Percentiles rank a stretch among this genome's conserved stretches.
phyloP scores from a whole-genome alignment of 495 filamentous ascomycete species.

The Podospora comata region DNA sequence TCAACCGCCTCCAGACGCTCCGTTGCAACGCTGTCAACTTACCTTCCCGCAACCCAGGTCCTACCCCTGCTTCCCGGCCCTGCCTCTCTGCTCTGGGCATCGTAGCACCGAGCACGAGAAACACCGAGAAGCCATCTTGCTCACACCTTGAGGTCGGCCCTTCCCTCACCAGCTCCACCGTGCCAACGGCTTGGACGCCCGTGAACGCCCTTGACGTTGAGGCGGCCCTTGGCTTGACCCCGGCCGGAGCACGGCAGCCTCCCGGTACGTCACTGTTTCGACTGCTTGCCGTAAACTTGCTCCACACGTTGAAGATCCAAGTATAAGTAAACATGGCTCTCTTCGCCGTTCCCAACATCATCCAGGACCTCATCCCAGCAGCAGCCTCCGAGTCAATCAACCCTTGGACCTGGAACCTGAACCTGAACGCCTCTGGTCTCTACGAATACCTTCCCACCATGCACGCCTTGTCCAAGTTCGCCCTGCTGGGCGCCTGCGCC shows the following conservation, averaged over 20 bases:
- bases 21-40: background rate
- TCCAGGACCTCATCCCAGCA: slow-evolving; percentile 20
- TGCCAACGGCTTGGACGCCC: background rate
- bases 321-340: background rate
- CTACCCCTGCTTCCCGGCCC: background rate
- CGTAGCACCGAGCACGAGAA: slow-evolving; percentile 12
- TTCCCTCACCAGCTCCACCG: slow-evolving; percentile 6
- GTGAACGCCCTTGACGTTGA: background rate
- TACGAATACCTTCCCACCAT: slow-evolving; percentile 39
- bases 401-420: slow-evolving; percentile 9
- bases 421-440: slow-evolving; percentile 30
- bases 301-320: background rate
- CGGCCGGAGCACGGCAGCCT: background rate
- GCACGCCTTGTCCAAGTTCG: slow-evolving; percentile 42
- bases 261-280: too few relatives aligned
- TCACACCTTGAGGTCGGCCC: slow-evolving; percentile 13
- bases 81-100: background rate
- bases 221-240: background rate
- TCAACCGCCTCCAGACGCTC: background rate
- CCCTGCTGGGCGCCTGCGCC: slow-evolving; percentile 46
- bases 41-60: background rate
- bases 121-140: slow-evolving; percentile 6
- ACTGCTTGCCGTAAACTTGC: too few relatives aligned
- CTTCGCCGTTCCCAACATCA: background rate
- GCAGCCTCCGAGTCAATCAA: slow-evolving; percentile 24